phyloP scores from a whole-genome alignment of 225 moss, liverwort and hornwort species.

The Pseudoscleropodium purum region DNA sequence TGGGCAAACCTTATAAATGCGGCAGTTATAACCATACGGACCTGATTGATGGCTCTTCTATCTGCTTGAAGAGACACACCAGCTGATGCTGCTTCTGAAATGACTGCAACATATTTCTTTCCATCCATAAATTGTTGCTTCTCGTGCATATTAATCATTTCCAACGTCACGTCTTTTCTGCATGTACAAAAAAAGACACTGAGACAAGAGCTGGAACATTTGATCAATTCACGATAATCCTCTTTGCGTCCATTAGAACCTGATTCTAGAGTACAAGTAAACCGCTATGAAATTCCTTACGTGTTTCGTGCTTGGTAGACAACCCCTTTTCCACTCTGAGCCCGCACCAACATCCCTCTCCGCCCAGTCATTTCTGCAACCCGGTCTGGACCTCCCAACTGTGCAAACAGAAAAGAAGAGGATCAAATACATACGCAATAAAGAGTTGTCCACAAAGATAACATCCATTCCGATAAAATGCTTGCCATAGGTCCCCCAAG shows the following conservation, averaged over 20 bases:
- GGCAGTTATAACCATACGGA: conserved; percentile 5
- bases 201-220: background rate
- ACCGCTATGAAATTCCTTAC: conserved; percentile 16
- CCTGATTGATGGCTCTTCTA: conserved; percentile 85
- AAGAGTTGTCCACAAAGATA: background rate
- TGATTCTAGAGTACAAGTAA: background rate
- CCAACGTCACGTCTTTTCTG: conserved; percentile 96
- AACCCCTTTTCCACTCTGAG: conserved; percentile 91
- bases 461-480: background rate
- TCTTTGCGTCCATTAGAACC: background rate
- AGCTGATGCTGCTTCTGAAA: conserved; percentile 99
- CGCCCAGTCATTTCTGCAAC: conserved; percentile 99
- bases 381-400: conserved; percentile 95
- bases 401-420: conserved; percentile 6
- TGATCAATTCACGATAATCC: background rate
- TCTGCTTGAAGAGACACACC: conserved; percentile 99
- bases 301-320: conserved; percentile 96
- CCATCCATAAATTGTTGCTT: conserved; percentile 99
- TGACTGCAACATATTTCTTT: conserved; percentile 90
- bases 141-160: conserved; percentile 99
- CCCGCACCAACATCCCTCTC: conserved; percentile 92
- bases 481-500: background rate
- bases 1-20: background rate
- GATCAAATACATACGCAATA: background rate
- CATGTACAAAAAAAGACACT: background rate